phyloP scores from a whole-genome alignment of 1,139 yeast species.

The Keqinozyma sinolaborantium region DNA sequence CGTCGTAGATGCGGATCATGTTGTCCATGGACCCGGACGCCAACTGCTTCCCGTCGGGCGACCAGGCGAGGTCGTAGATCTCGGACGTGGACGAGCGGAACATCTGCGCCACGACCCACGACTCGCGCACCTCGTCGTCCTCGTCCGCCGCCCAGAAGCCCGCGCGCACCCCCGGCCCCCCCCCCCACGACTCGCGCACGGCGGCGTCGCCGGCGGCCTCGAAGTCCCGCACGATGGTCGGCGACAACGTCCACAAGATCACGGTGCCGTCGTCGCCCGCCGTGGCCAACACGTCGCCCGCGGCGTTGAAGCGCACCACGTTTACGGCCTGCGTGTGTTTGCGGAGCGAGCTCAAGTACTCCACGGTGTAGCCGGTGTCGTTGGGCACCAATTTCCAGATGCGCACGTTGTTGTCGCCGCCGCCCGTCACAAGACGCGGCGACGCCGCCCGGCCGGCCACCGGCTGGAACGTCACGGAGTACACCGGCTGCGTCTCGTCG shows the following conservation, averaged over 20 bases:
- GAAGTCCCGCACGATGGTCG: conserved; percentile 51
- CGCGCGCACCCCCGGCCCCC: too few species aligned
- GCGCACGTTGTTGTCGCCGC: conserved; percentile 89
- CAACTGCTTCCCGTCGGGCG: conserved; percentile 71
- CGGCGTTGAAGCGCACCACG: conserved; percentile 75
- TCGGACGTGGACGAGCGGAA: conserved; percentile 67
- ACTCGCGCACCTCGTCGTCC: conserved; percentile 56
- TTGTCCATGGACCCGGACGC: conserved; percentile 95
- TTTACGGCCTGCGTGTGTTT: conserved; percentile 96
- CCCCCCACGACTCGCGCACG: conserved; percentile 76
- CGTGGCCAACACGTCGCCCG: conserved; percentile 68
- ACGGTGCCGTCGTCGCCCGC: conserved; percentile 96
- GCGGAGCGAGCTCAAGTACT: conserved; percentile 69
- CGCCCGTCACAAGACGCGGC: conserved; percentile 75
- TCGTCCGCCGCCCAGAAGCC: conserved; percentile 26
- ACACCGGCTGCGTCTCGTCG: conserved; percentile 76
- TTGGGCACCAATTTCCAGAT: conserved; percentile 43
- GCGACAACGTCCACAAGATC: conserved; percentile 70
- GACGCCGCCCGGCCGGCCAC: conserved; percentile 7
- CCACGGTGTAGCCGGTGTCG: conserved; percentile 22
- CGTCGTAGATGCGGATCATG: conserved; percentile 63
- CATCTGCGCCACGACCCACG: conserved; percentile 59
- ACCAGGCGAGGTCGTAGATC: conserved; percentile 89
- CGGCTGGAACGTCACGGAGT: conserved; percentile 79
- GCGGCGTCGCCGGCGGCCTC: conserved; percentile 52